phyloP scores from a whole-genome alignment of 305 asterid genomes.

The Fraxinus ornus region DNA sequence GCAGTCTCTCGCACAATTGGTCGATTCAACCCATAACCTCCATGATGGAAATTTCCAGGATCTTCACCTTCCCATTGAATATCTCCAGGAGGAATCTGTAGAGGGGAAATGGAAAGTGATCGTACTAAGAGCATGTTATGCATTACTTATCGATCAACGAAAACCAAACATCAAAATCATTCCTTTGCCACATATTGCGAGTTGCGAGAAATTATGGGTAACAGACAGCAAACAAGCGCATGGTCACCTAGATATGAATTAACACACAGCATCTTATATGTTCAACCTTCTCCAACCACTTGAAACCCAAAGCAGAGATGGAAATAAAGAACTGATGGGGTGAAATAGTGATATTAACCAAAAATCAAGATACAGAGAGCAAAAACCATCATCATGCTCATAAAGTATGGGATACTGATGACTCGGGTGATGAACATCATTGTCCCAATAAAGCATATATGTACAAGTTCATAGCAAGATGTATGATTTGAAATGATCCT shows the following conservation, averaged over 20 bases:
- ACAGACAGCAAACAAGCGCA: not conserved
- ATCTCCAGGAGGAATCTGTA: slow-evolving; percentile 83
- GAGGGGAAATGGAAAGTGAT: slow-evolving; percentile 18
- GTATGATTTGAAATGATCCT: not conserved
- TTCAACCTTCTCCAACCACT: not conserved
- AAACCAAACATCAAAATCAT: not conserved
- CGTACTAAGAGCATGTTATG: not conserved
- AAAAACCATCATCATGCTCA: not conserved
- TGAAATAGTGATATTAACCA: not conserved
- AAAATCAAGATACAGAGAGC: not conserved
- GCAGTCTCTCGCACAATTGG: slow-evolving; percentile 59
- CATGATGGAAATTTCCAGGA: slow-evolving; percentile 62
- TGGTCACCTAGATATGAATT: not conserved
- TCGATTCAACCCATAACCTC: slow-evolving; percentile 55
- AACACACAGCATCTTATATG: not conserved
- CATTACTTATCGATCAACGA: not conserved
- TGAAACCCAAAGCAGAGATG: not conserved
- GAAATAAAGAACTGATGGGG: not conserved
- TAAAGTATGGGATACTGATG: not conserved
- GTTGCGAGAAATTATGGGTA: not conserved
- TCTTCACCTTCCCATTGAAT: slow-evolving; percentile 83
- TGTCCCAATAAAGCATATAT: not conserved
- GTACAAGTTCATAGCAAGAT: not conserved
- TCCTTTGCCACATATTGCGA: not conserved
- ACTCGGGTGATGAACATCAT: not conserved